Base-by-base conservation (phyloP, 345 rosid genomes). In the Kernera saxatilis region DNA sequence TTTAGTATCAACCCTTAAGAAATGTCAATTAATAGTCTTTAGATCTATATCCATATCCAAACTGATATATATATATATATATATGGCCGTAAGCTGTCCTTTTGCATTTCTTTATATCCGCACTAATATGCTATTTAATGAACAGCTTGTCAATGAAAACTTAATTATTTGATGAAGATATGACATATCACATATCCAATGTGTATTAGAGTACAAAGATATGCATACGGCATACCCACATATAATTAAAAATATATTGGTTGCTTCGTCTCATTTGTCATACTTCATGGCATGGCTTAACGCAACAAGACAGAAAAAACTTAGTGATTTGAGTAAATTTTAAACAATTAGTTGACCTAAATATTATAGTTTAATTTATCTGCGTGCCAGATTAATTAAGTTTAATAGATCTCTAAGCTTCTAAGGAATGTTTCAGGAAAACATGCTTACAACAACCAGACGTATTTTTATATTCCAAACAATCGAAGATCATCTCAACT, bases 391-490 rank as follows among this genome's bases (percentile, higher is more conserved):
- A 64, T 66, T 66, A 66, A 46, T 21, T 48, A 66, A 54, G 4
- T 55, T 49, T 67, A 54, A 33, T 45, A 19, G 6, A 29, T 53
- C 43, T 51, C 60, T 60, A 66, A 27, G 44, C 61, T 5, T 72
- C 62, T 33, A 53, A 56, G 8, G 55, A 63, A 72, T 53, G 64
- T 33, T 41, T 44, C 39, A 52, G 27, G 69, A 50, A 74, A 59
- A 75, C 78, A 75, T 75, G 78, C 74, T 33, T 30, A 51, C 69
- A 62, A 75, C 57, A 19, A 68, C 35, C 67, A 15, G 45, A n/a
- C 39, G 11, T 66, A 8, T n/a, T 19, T 18, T 45, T 52, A 43
- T 30, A 63, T 53, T 54, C 48, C 5, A 73, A 54, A 54, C 17
- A 33, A 66, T 44, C 3, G n/a, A 44, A 29, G 27, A 32, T 59